Conservation (phyloP, 768 basidiomycete genomes). For the Boletus speciosus region DNA sequence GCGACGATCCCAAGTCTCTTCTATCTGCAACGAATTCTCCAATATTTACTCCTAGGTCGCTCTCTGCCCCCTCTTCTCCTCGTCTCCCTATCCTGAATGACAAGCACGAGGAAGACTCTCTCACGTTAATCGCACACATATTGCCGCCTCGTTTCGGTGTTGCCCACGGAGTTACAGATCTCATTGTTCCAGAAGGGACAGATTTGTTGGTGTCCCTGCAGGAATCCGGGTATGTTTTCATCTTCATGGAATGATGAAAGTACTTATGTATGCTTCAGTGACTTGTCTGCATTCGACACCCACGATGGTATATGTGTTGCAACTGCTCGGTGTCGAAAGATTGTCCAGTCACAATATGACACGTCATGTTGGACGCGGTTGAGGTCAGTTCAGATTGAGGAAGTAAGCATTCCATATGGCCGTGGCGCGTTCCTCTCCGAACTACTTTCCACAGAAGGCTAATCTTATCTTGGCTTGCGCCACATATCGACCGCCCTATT, state of each 20-base stretch:
- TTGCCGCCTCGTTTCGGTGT: constrained; percentile 45
- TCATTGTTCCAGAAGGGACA: constrained; percentile 44
- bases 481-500: constrained; percentile 21
- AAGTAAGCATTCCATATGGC: constrained; percentile 7
- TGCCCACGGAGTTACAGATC: constrained; percentile 41
- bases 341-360: constrained; percentile 1
- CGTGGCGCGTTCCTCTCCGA: not conserved
- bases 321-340: constrained; percentile 11
- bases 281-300: constrained; percentile 50
- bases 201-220: constrained; percentile 52
- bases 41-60: constrained; percentile 33
- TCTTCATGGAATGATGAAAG: not conserved
- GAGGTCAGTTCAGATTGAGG: constrained; percentile 19
- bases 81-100: constrained; percentile 7
- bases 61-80: constrained; percentile 39
- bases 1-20: constrained; percentile 39
- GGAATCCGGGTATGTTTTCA: constrained; percentile 54
- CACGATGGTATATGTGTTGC: constrained; percentile 47
- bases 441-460: constrained; percentile 9
- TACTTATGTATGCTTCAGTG: constrained; percentile 34
- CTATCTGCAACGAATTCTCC: constrained; percentile 48
- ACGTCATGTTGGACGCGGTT: constrained; percentile 21
- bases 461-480: constrained; percentile 47
- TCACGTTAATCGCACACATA: constrained; percentile 33
- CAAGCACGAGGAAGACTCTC: constrained; percentile 15